These are phyloP conservation scores for Raphanus hybrid DNA, from an alignment of 441 rosid genomes.

Conservation along the genomic window DNA sequence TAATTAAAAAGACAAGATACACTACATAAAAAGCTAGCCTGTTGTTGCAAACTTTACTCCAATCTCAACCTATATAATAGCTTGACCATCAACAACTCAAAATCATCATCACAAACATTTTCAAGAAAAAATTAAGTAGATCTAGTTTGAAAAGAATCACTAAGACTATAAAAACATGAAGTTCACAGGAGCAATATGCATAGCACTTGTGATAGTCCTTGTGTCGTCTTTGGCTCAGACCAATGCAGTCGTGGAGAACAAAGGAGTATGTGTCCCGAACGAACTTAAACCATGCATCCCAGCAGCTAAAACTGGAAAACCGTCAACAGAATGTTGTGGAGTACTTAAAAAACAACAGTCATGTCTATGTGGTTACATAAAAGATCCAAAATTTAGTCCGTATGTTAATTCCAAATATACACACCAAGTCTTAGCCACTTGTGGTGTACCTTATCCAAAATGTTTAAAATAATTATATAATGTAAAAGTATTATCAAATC, in stretches of 20 bases:
- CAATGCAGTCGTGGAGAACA: background rate
- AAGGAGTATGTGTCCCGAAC: background rate
- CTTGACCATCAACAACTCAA: background rate
- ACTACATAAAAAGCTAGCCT: background rate
- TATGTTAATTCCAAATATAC: background rate
- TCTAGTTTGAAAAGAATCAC: background rate
- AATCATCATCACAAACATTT: conserved; percentile 11
- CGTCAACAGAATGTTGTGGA: conserved; percentile 10
- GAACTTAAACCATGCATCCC: background rate
- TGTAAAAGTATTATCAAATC: too few relatives aligned
- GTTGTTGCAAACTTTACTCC: background rate
- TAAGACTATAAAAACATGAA: conserved; percentile 12
- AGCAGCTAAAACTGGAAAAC: background rate
- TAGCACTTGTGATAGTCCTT: background rate
- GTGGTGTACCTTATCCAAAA: background rate
- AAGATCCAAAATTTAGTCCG: background rate
- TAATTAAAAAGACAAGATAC: background rate
- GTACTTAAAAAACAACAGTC: conserved; percentile 4
- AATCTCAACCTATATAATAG: conserved; percentile 7
- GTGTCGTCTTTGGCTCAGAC: background rate
- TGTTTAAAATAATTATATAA: background rate
- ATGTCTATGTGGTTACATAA: conserved; percentile 16
- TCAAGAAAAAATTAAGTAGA: background rate
- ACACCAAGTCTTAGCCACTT: background rate
- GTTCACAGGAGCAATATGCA: background rate